Evolutionary conservation across 1,284 basidiomycete genomes (phyloP).

Genomic region (Leccinum solheimii): DNA sequence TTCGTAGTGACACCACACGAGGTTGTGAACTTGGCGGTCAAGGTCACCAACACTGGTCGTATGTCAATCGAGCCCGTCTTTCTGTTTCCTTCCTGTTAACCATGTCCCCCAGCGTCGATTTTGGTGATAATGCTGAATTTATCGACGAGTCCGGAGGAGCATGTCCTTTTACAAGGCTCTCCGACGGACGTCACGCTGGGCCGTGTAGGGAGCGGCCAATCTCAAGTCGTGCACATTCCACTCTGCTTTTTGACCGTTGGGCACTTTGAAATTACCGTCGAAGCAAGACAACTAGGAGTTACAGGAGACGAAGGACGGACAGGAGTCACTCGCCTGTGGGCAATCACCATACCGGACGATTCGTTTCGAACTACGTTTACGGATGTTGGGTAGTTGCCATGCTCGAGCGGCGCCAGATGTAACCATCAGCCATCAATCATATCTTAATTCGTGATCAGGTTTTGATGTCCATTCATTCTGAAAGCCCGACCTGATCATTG

Average conservation of each 20-base stretch:
- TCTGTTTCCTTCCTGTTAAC: constrained; percentile 4
- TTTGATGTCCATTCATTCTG: neutral
- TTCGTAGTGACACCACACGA: constrained; percentile 53
- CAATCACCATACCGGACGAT: constrained; percentile 17
- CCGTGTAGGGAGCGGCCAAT: constrained; percentile 52
- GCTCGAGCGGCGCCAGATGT: neutral
- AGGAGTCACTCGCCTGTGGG: constrained; percentile 24
- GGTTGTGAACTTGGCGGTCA: constrained; percentile 56
- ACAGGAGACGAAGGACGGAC: constrained; percentile 18
- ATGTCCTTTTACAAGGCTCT: constrained; percentile 71
- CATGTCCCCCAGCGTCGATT: constrained; percentile 42
- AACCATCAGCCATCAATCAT: neutral
- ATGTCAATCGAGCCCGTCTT: constrained; percentile 4
- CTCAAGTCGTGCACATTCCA: constrained; percentile 53
- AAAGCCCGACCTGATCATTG: neutral
- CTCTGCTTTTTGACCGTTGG: constrained; percentile 78
- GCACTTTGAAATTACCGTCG: constrained; percentile 64
- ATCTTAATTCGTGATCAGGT: neutral
- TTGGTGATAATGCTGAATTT: constrained; percentile 56
- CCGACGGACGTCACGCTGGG: constrained; percentile 61
- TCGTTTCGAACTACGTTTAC: constrained; percentile 5
- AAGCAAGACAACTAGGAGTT: constrained; percentile 38
- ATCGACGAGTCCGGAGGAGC: constrained; percentile 55
- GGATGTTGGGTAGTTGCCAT: constrained; percentile 3
- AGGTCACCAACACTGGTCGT: constrained; percentile 65